Base-by-base conservation (phyloP, 106 monocot species). In the Hemerocallis citrina region DNA sequence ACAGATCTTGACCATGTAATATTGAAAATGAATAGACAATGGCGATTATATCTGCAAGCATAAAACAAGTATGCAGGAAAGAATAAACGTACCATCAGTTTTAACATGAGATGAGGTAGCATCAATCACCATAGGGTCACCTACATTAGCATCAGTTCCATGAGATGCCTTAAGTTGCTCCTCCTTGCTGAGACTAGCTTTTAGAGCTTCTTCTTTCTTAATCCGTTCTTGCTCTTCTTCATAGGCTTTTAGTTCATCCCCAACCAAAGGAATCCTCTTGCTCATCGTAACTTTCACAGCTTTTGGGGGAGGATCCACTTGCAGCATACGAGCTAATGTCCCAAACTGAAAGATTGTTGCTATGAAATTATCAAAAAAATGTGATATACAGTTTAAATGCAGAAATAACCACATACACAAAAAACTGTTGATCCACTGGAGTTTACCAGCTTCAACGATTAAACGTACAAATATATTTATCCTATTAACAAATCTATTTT, bases 261-360 rank as follows among this genome's bases (percentile, higher is more conserved):
- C 96, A 55, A 66, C 87, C 39, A 96, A 81, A 45, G 91, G 96
- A 69, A 96, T 68, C 61, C 96, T 87, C 63, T 88, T 88, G 61
- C 91, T 81, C 75, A 91, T 67, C 17, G 69, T 88, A 67, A 96
- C 96, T 46, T 96, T 96, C 34, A 96, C 96, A 66, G 91, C 96
- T 79, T 96, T 96, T 11, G 96, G 96, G 17, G 96, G 96, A 45
- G 96, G 96, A 69, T 96, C 96, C 45, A 83, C 96, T 82, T 96
- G 91, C 72, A 96, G 91, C 96, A 96, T 96, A 39, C 96, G 90
- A 49, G 96, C 91, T 32, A 96, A 75, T 22, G 96, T 91, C 24
- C 96, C 91, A 87, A 96, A 96, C 96, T 96, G 64, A 29, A 70
- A 51, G 29, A 66, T n/a, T 19, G 57, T 50, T 46, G 74, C 14